These are phyloP conservation scores for Graphilbum sp. DNA, from an alignment of 2,329 filamentous ascomycete genomes.

Conservation along the genomic window DNA sequence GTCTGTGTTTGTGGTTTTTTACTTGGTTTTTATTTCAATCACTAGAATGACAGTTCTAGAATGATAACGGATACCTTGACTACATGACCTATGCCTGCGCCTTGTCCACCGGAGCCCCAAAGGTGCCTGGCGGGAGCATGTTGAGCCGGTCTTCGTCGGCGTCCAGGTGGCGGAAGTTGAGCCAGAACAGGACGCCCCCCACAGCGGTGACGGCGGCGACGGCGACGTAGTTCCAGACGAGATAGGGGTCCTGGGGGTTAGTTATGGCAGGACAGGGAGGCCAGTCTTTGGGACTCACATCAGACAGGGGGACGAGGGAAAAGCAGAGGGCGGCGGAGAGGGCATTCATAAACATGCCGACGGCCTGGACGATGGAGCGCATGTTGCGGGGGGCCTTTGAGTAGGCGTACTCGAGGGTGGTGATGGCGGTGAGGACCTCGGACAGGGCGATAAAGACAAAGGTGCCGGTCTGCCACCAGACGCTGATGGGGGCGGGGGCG, in stretches of 20 bases:
- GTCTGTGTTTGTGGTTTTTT: no score
- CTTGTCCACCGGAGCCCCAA: not conserved
- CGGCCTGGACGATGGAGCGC: conserved; percentile 41
- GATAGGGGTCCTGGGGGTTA: conserved; percentile 40
- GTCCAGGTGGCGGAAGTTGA: conserved; percentile 1
- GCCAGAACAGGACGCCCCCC: conserved; percentile 52
- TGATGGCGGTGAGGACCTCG: conserved; percentile 33
- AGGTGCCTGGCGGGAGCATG: not conserved
- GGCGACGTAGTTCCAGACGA: conserved; percentile 58
- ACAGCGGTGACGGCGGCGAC: conserved; percentile 49
- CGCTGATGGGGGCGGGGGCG: conserved; percentile 28
- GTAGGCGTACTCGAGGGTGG: conserved; percentile 56
- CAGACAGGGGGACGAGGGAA: conserved; percentile 31
- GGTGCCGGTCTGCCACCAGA: conserved; percentile 40
- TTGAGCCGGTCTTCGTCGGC: conserved; percentile 2
- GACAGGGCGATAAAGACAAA: conserved; percentile 32
- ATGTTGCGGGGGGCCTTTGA: conserved; percentile 63
- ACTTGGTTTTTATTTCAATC: no score
- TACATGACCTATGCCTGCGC: no score
- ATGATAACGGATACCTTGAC: no score
- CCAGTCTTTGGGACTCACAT: conserved; percentile 12
- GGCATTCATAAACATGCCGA: not conserved
- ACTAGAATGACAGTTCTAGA: no score
- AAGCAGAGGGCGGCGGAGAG: not conserved
- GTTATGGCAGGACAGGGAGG: no score